Percentiles rank a stretch among this genome's conserved stretches.
Conservation (phyloP, 768 basidiomycete species). For the Panaeolus cyanescens region DNA sequence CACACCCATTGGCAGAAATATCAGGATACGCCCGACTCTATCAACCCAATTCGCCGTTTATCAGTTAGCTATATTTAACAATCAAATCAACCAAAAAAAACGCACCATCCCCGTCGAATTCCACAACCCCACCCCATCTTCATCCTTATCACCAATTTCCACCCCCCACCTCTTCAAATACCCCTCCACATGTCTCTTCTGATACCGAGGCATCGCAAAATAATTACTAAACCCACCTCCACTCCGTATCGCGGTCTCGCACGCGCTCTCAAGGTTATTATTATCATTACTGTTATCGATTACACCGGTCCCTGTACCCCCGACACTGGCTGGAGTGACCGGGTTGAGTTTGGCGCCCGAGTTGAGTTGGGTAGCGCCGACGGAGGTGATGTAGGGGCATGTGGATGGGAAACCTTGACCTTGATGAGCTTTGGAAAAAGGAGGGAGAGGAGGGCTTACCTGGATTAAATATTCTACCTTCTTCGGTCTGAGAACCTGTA, state of each 20-base stretch:
- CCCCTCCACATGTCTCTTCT: constrained; percentile 32
- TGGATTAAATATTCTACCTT: constrained; percentile 40
- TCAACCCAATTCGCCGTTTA: neutral
- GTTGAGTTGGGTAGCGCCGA: constrained; percentile 48
- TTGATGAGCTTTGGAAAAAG: neutral
- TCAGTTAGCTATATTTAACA: neutral
- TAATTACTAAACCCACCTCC: constrained; percentile 46
- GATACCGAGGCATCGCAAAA: constrained; percentile 40
- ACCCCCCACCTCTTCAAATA: constrained; percentile 36
- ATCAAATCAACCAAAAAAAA: no score
- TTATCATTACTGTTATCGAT: no score
- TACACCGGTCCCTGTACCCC: no score
- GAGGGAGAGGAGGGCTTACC: constrained; percentile 6
- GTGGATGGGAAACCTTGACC: constrained; percentile 35
- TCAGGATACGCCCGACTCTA: constrained; percentile 51
- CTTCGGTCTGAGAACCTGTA: constrained; percentile 24
- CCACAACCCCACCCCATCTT: constrained; percentile 21
- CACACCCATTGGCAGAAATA: constrained; percentile 43
- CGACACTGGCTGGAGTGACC: no score
- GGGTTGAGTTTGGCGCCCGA: constrained; percentile 26
- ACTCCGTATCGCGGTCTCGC: constrained; percentile 35
- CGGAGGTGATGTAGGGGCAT: constrained; percentile 45
- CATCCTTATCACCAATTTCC: constrained; percentile 11
- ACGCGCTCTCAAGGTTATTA: constrained; percentile 40
- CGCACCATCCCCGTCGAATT: constrained; percentile 34